Percentiles rank a stretch among this genome's conserved stretches.
These are phyloP conservation scores for Carex kokanica DNA, from an alignment of 176 grass and related monocot species.

Conservation along the genomic window DNA sequence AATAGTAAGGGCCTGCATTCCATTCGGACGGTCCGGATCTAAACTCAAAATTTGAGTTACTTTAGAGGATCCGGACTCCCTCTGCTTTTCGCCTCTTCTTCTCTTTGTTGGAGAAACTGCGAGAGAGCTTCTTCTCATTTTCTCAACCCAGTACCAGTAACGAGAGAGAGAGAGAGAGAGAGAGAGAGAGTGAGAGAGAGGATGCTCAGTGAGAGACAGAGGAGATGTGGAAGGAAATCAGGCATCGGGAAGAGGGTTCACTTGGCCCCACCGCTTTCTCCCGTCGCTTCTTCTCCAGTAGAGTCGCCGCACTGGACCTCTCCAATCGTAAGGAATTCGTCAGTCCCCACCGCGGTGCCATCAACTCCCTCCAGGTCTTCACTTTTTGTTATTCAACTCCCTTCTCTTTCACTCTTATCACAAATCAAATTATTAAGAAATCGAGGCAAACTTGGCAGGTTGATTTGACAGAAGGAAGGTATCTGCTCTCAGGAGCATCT, in stretches of 20 bases:
- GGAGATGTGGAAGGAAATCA: slow-evolving; percentile 72
- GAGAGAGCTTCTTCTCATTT: too few species aligned
- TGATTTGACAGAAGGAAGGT: slow-evolving; percentile 83
- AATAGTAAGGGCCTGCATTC: too few species aligned
- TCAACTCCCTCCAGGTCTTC: slow-evolving; percentile 83
- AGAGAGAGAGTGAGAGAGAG: too few species aligned
- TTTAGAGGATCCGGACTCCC: too few species aligned
- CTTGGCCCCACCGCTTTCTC: slow-evolving; percentile 45
- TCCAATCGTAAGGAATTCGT: slow-evolving; percentile 82
- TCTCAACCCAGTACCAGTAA: too few species aligned
- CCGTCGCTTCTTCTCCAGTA: slow-evolving; percentile 32
- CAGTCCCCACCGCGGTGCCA: slow-evolving; percentile 65
- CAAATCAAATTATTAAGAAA: background rate
- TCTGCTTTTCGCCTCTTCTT: too few species aligned
- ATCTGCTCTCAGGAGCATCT: slow-evolving; percentile 77
- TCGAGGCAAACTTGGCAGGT: slow-evolving; percentile 29
- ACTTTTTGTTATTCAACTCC: background rate
- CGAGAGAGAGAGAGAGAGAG: background rate
- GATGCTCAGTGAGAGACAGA: slow-evolving; percentile 24
- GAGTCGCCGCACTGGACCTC: slow-evolving; percentile 53
- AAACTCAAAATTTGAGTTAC: too few species aligned
- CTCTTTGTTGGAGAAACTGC: too few species aligned
- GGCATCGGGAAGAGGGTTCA: slow-evolving; percentile 63
- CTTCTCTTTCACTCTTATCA: background rate
- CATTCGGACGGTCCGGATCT: too few species aligned